Base-by-base conservation (phyloP, 1,139 yeast species). In the Geotrichum reessii region DNA sequence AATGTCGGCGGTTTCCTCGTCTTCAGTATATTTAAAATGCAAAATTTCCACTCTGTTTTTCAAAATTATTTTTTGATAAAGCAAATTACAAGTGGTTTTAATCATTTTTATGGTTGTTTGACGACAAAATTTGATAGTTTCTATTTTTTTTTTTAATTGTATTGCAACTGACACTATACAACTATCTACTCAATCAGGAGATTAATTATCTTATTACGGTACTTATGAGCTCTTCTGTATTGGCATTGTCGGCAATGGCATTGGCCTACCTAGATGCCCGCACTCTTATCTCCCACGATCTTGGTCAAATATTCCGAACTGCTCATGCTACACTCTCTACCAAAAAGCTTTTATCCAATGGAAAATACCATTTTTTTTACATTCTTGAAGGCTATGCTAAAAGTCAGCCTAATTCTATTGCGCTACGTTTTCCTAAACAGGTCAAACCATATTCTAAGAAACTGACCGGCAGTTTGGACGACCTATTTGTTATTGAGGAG, bases 371-470 rank as follows among this genome's bases (percentile, higher is more conserved):
- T 66, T 82, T 78, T 67, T 87, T 92, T 90, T 85, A 86, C 68
- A 65, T 74, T 28, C 83, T 87, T 65, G 91, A 85, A 65, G 67
- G 74, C 47, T 72, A 81, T 8, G 90, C 77, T 1, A 62, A 67
- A 42, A 73, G 74, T 61, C 68, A 80, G 64, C 85, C 89, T n/a
- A 71, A 82, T 62, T 76, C 76, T 52, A 67, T 71, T 24, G 91
- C 90, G 1, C 73, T 89, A 47, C 74, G 81, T 4, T 88, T 84
- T 69, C 86, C 93, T 3, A 77, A 82, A 63, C 90, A 89, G 2
- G 50, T 73, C 53, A 51, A 52, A 22, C 50, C 53, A 1, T 14
- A 46, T 5, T 58, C 68, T 40, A 53, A 60, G 48, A 50, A 54
- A 19, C 56, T 42, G 2, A 25, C 17, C 12, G 63, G 60, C 27